These are phyloP conservation scores for Dendrobium chrysotoxum DNA, from an alignment of 106 monocot species.

Conservation along the genomic window DNA sequence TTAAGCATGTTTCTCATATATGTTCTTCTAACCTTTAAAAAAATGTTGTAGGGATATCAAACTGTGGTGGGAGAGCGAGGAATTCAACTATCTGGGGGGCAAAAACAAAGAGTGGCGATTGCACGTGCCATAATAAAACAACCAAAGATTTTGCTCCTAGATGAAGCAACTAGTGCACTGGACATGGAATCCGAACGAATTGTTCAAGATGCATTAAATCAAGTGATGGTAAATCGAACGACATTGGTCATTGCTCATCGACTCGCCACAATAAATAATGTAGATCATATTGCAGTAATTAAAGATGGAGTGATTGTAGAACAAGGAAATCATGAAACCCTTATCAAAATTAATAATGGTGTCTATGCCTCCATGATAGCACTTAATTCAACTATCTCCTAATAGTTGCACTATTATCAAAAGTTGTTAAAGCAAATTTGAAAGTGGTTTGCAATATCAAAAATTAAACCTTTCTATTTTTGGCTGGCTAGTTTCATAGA, in stretches of 20 bases:
- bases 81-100: conserved; percentile 14
- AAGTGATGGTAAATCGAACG: conserved; percentile 11
- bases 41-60: conserved; percentile 4
- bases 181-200: conserved; percentile 13
- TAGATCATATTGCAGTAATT: conserved; percentile 14
- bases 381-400: neutral
- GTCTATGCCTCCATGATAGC: conserved; percentile 20
- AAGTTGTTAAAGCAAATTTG: too few relatives aligned
- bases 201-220: conserved; percentile 18
- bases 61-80: conserved; percentile 16
- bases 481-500: too few relatives aligned
- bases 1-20: neutral
- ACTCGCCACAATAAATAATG: conserved; percentile 17
- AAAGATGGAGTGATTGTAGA: conserved; percentile 18
- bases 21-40: neutral
- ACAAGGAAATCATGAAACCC: conserved; percentile 12
- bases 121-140: conserved; percentile 13
- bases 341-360: conserved; percentile 9
- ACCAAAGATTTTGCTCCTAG: conserved; percentile 12
- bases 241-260: conserved; percentile 15
- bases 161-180: conserved; percentile 4
- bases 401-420: too few relatives aligned
- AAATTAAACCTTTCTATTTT: too few relatives aligned
- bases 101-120: conserved; percentile 17
- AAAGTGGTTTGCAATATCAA: too few relatives aligned